Conservation (phyloP, 2,329 filamentous ascomycete genomes). For the Chaetomiaceae sp. region DNA sequence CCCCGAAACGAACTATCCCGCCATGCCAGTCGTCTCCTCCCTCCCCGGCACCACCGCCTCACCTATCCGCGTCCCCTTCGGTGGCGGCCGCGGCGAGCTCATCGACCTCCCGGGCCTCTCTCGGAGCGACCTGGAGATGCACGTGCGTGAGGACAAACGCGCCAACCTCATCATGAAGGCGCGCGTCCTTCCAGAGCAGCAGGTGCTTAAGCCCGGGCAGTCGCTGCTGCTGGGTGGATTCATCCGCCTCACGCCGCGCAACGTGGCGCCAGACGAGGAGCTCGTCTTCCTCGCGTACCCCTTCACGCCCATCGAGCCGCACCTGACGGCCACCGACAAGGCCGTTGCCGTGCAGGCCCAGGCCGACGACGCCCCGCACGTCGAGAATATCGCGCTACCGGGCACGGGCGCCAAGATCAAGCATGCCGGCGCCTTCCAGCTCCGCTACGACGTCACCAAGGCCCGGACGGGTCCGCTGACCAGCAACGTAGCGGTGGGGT, state of each 20-base stretch:
- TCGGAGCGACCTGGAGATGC: constrained; percentile 64
- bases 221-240: constrained; percentile 81
- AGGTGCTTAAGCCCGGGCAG: constrained; percentile 65
- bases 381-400: constrained; percentile 57
- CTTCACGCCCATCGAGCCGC: constrained; percentile 72
- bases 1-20: constrained; percentile 66
- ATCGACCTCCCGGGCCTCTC: constrained; percentile 86
- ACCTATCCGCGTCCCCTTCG: constrained; percentile 88
- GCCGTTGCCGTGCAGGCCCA: constrained; percentile 67
- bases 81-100: constrained; percentile 77
- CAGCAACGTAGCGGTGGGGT: constrained; percentile 52
- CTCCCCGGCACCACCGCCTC: constrained; percentile 91
- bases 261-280: constrained; percentile 47
- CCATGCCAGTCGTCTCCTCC: constrained; percentile 79
- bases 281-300: constrained; percentile 72
- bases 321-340: constrained; percentile 75
- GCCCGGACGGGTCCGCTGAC: constrained; percentile 69
- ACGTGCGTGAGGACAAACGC: constrained; percentile 61
- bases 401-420: constrained; percentile 52
- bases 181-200: constrained; percentile 66
- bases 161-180: constrained; percentile 70
- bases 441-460: constrained; percentile 80
- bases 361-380: constrained; percentile 46
- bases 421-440: constrained; percentile 66
- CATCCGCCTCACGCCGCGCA: constrained; percentile 75